A percentile compares a stretch with the other conserved stretches of the same genome.
Evolutionary conservation across 805 yeast genomes (phyloP).

Genomic region (Saccharomyces eubayanus): DNA sequence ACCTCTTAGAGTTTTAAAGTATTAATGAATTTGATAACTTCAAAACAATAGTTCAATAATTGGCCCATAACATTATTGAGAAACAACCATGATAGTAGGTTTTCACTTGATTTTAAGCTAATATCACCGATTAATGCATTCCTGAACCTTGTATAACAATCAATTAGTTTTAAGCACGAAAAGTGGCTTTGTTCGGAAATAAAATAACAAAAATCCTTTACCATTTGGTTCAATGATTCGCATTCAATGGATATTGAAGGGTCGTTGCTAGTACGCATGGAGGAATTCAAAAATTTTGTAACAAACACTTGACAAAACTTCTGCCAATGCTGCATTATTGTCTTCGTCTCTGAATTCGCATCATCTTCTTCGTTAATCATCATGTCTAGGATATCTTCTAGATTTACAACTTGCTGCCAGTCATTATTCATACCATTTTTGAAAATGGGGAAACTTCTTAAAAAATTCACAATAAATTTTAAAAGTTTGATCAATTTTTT

Average conservation of each 20-base stretch:
- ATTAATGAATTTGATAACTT: slow-evolving; percentile 7
- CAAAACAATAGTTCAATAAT: slow-evolving; percentile 13
- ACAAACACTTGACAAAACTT: neutral
- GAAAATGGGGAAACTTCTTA: slow-evolving; percentile 40
- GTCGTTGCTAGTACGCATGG: slow-evolving; percentile 5
- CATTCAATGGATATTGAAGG: neutral
- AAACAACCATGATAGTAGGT: slow-evolving; percentile 15
- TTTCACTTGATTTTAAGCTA: slow-evolving; percentile 11
- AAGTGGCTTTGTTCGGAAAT: slow-evolving; percentile 9
- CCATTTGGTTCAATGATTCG: slow-evolving; percentile 4
- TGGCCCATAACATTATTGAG: slow-evolving; percentile 15
- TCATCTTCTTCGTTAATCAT: slow-evolving; percentile 14
- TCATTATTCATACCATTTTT: slow-evolving; percentile 45
- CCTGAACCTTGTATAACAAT: slow-evolving; percentile 18
- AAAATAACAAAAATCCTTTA: slow-evolving; percentile 10
- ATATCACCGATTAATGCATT: slow-evolving; percentile 24
- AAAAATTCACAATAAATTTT: slow-evolving; percentile 44
- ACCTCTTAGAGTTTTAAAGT: neutral
- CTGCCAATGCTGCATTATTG: neutral
- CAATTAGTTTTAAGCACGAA: slow-evolving; percentile 15
- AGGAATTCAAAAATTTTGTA: slow-evolving; percentile 6
- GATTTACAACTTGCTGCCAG: slow-evolving; percentile 45
- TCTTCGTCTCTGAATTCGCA: neutral
- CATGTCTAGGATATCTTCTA: slow-evolving; percentile 18
- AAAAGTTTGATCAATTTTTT: slow-evolving; percentile 45